Evolutionary conservation across 2,329 filamentous ascomycete species (phyloP), one percentile per base, ranked within the genome.

Genomic region (Colletotrichum sp.): DNA sequence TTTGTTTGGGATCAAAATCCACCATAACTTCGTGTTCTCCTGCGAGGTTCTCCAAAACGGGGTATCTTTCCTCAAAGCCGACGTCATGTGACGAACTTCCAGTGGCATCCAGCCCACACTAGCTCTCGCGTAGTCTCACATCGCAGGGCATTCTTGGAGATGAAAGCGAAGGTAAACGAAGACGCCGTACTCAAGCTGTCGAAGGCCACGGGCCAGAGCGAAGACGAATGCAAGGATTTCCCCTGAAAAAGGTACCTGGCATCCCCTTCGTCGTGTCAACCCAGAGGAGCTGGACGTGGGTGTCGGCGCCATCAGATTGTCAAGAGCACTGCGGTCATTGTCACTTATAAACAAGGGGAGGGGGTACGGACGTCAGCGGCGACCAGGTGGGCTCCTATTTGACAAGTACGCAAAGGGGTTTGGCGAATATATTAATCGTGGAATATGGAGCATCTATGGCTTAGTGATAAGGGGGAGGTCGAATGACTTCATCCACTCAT

Each of bases 1-100:
- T n/a, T 43, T 43, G 18, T 43, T 43, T 6, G 38, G 9, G 0
- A 43, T n/a, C 5, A 43, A 43, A n/a, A 6, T 12, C 9, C 38
- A 43, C 5, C 18, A 43, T 0, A 43, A 1, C 18, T 12, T 43
- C 18, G 10, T 3, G 3, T 43, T 43, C 9, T 12, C 5, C 18
- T 43, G 38, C 9, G 5, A 43, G 3, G 3, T 2, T n/a, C 0
- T 43, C 38, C 1, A 3, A 43, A 0, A 43, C 18, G 18, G 1
- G 9, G 18, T 43, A 12, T 43, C 38, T 12, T 43, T 43, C 3
- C 18, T 43, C 38, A 0, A n/a, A 0, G 18, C 18, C 9, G 5
- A 43, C 9, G 18, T 43, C 18, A 12, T 10, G 18, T n/a, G 9
- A 43, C 18, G 18, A 10, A n/a, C 38, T n/a, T n/a, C 38, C 0